phyloP scores from a whole-genome alignment of 331 rosid species.

The Cucumis variabilis region DNA sequence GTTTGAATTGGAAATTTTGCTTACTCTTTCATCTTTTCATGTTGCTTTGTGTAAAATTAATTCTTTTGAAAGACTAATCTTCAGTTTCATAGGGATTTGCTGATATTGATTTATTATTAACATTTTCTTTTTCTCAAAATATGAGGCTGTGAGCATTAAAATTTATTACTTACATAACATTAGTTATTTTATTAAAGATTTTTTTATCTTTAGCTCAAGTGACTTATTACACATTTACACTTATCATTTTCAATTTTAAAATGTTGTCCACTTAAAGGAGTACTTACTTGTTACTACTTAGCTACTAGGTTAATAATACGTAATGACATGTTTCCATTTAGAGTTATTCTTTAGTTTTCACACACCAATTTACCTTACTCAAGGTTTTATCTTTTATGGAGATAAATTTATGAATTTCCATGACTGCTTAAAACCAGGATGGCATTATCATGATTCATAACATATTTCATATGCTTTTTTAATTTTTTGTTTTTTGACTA shows the following conservation, averaged over 20 bases:
- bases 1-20: conserved; percentile 9
- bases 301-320: conserved; percentile 8
- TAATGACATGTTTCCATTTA: neutral
- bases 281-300: neutral
- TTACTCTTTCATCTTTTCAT: neutral
- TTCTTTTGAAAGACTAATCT: neutral
- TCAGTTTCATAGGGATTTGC: conserved; percentile 5
- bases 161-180: neutral
- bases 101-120: neutral
- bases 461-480: neutral
- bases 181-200: neutral
- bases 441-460: neutral
- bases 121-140: conserved; percentile 1
- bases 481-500: neutral
- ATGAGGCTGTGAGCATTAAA: neutral
- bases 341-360: conserved; percentile 11
- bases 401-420: neutral
- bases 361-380: neutral
- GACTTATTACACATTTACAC: neutral
- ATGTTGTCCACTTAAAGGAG: neutral
- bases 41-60: neutral
- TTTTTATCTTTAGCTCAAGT: neutral
- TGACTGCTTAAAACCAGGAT: conserved; percentile 17
- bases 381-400: neutral
- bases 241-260: neutral